Base-by-base conservation (phyloP, 2,329 filamentous ascomycete species). In the Xylogone sp. region DNA sequence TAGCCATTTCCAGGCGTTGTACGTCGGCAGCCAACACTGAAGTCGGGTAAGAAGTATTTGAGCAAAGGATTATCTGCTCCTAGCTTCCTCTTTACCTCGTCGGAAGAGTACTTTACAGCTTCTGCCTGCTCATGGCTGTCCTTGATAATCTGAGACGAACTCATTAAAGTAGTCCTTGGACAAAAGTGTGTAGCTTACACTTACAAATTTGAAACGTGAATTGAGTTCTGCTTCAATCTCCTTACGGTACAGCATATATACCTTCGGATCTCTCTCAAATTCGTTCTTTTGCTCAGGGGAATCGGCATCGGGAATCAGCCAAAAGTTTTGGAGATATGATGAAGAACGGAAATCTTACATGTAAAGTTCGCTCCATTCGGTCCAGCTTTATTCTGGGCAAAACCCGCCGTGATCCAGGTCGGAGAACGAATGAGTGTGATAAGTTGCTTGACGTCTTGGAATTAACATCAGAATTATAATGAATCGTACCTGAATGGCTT, bases 361-460 rank as follows among this genome's bases (percentile, higher is more conserved):
- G 24, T 42, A 42, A 50, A 53, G 24, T 53, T 51, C 16, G 51
- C 20, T 13, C 50, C 50, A 16, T 39, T 34, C 10, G 48, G 47
- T 9, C 43, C 51, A 8, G 51, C 48, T 24, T 46, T 22, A 18
- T 45, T 60, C 56, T 59, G 60, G 57, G 31, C 54, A 48, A 18
- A 60, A 56, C 45, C 59, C 55, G 51, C 31, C 5, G 52, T 52
- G 7, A 82, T 61, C 78, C 78, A 83, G 57, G 82, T 82, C 0
- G 79, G 77, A 0, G 76, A 76, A 19, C 80, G 70, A 59, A 82
- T 78, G 60, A 76, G 81, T 19, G 82, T 65, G 0, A 74, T 75
- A n/a, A 82, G 63, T 13, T 74, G 74, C 74, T 6, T 72, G 66
- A 42, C 75, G 75, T 18, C 27, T n/a, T 31, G 27, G 27, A 31